A percentile compares a stretch with the other conserved stretches of the same genome.
phyloP scores from a whole-genome alignment of 257 asterid species.

The Marsdenia floribunda region DNA sequence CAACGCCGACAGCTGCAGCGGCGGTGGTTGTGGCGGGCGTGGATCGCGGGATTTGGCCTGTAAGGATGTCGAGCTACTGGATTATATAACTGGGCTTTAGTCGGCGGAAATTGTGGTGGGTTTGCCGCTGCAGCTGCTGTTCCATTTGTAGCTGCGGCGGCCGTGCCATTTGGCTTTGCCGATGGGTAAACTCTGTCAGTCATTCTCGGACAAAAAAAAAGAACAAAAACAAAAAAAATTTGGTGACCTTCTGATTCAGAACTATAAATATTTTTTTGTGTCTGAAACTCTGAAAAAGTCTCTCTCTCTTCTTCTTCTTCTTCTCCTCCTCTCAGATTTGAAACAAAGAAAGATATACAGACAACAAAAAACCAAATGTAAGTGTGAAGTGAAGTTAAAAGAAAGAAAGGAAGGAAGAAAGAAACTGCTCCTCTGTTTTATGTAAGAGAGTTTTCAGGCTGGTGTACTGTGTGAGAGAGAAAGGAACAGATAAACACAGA shows the following conservation, averaged over 20 bases:
- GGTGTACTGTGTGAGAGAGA: slow-evolving; percentile 8
- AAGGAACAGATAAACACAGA: background rate
- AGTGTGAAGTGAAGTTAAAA: slow-evolving; percentile 21
- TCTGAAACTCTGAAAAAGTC: background rate
- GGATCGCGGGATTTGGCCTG: slow-evolving; percentile 27
- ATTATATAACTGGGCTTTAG: slow-evolving; percentile 29
- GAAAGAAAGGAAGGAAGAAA: slow-evolving; percentile 10
- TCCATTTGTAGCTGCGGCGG: slow-evolving; percentile 10
- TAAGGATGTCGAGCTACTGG: slow-evolving; percentile 31
- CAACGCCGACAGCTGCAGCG: slow-evolving; percentile 38
- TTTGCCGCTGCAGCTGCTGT: slow-evolving; percentile 5
- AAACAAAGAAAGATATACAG: background rate
- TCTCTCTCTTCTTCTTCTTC: too few species aligned
- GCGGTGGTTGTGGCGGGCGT: slow-evolving; percentile 26
- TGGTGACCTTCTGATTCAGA: slow-evolving; percentile 12
- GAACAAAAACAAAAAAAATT: too few species aligned
- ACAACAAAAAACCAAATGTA: background rate
- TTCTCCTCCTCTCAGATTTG: background rate
- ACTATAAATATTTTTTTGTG: background rate
- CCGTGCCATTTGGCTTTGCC: slow-evolving; percentile 34
- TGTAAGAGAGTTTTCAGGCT: background rate
- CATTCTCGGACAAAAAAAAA: slow-evolving; percentile 20
- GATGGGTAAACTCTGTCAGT: slow-evolving; percentile 42
- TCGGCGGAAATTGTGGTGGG: slow-evolving; percentile 23
- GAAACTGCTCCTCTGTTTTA: background rate